Evolutionary conservation across 805 yeast genomes (phyloP), one percentile per base, ranked within the genome.

Genomic region (Wickerhamomyces bisporus): DNA sequence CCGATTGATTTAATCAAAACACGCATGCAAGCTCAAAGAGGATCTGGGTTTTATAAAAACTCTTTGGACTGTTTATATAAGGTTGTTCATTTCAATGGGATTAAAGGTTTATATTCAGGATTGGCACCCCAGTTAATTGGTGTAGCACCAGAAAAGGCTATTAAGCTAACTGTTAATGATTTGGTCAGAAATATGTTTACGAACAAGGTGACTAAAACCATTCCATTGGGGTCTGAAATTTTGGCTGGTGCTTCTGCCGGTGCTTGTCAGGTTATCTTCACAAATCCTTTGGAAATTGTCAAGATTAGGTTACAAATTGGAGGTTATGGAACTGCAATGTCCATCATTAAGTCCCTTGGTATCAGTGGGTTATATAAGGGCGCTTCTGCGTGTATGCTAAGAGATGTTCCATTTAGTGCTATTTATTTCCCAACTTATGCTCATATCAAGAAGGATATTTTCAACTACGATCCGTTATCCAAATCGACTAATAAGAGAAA

Each of bases 111-210:
- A 41, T 91, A 91, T 62, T 82, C 95, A 5, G 98, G 98, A 38
- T 69, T 91, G 36, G 85, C 86, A 9, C 97, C 98, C 14, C 98
- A 93, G 64, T 69, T 91, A 53, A 78, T 93, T 34, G 98, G 98
- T 49, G 98, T 91, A 36, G 98, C 98, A 0, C 98, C 98, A 2
- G 98, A 91, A 61, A 91, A 91, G 68, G 98, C 98, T 31, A 91
- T 91, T 55, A 91, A 91, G 65, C 75, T 91, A 48, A 89, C 98
- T 0, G 95, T 91, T 28, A 91, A 91, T 63, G 98, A 91, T 59
- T 66, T 85, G 40, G 80, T 88, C 41, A 76, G 98, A 53, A 79
- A 80, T 21, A 70, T 77, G 38, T 79, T 91, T 45, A 72, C 86
- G n/a, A 68, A 68, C 43, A 60, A 57, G 39, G 48, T 65, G 18